A percentile compares a stretch with the other conserved stretches of the same genome.
Evolutionary conservation across 2,329 filamentous ascomycete species (phyloP).

Genomic region (Capronia americana): DNA sequence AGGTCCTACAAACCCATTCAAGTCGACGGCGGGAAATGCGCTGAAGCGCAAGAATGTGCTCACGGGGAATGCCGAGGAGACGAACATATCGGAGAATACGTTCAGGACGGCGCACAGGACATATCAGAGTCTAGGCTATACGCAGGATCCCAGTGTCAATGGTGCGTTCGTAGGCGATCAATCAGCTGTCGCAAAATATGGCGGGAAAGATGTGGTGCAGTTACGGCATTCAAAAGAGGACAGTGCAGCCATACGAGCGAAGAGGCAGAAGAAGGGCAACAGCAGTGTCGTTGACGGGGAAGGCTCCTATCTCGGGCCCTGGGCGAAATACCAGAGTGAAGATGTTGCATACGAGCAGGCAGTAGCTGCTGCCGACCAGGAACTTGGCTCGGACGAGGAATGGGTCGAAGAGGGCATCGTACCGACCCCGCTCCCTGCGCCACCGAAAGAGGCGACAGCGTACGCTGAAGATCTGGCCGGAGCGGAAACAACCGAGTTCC

Average conservation of each 20-base stretch:
- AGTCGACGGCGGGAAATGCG: slow-evolving; percentile 61
- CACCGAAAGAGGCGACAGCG: slow-evolving; percentile 58
- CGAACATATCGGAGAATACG: slow-evolving; percentile 84
- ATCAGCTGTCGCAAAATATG: slow-evolving; percentile 52
- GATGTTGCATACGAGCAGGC: slow-evolving; percentile 74
- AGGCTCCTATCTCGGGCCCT: slow-evolving; percentile 89
- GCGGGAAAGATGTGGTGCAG: slow-evolving; percentile 60
- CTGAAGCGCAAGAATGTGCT: slow-evolving; percentile 80
- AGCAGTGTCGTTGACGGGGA: slow-evolving; percentile 83
- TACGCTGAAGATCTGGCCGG: slow-evolving; percentile 64
- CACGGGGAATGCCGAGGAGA: slow-evolving; percentile 87
- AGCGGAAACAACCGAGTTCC: slow-evolving; percentile 84
- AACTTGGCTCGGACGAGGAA: slow-evolving; percentile 79
- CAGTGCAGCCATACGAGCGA: slow-evolving; percentile 70
- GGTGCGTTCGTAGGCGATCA: slow-evolving; percentile 57
- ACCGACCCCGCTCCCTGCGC: slow-evolving; percentile 56
- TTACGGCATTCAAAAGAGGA: slow-evolving; percentile 71
- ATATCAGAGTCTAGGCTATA: slow-evolving; percentile 68
- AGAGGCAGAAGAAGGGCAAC: slow-evolving; percentile 84
- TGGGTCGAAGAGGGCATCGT: slow-evolving; percentile 76
- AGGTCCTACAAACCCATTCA: slow-evolving; percentile 78
- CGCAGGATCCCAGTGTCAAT: slow-evolving; percentile 55
- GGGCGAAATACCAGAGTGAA: slow-evolving; percentile 82
- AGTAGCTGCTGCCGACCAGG: slow-evolving; percentile 69
- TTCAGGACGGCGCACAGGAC: slow-evolving; percentile 89